These are phyloP conservation scores for Lipomyces starkeyi DNA, from an alignment of 805 yeast genomes.

Conservation along the genomic window DNA sequence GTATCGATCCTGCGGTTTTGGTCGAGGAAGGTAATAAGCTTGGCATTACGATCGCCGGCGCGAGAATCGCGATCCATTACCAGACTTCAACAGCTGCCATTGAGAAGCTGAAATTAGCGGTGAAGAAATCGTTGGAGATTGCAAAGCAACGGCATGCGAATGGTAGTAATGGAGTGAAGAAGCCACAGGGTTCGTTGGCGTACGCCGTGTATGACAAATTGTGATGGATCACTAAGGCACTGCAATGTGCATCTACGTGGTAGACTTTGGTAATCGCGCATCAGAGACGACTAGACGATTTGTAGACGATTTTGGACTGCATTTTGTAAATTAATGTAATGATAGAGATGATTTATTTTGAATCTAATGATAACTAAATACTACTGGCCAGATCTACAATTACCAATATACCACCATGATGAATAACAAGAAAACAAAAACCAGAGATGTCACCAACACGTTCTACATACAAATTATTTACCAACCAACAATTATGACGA, in stretches of 20 bases:
- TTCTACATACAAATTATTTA: background rate
- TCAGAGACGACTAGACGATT: background rate
- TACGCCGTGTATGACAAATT: constrained; percentile 27
- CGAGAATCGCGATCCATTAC: constrained; percentile 81
- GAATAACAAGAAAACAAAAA: background rate
- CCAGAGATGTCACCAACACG: background rate
- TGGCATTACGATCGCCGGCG: constrained; percentile 69
- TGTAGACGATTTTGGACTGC: too few relatives aligned
- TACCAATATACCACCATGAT: background rate
- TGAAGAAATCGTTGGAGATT: constrained; percentile 23
- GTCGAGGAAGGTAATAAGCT: constrained; percentile 62
- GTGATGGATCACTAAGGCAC: background rate
- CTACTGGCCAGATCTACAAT: background rate
- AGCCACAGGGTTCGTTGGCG: constrained; percentile 13
- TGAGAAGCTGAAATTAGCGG: constrained; percentile 61
- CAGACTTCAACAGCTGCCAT: constrained; percentile 63
- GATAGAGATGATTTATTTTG: background rate
- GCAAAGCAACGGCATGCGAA: constrained; percentile 15
- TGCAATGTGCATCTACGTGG: background rate
- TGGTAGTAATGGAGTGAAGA: constrained; percentile 1
- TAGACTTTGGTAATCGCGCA: background rate
- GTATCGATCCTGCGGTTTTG: constrained; percentile 63
- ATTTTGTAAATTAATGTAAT: background rate
- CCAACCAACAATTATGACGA: background rate
- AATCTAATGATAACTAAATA: background rate